phyloP scores from a whole-genome alignment of 2,329 filamentous ascomycete species.

The Elsinoe ampelina region DNA sequence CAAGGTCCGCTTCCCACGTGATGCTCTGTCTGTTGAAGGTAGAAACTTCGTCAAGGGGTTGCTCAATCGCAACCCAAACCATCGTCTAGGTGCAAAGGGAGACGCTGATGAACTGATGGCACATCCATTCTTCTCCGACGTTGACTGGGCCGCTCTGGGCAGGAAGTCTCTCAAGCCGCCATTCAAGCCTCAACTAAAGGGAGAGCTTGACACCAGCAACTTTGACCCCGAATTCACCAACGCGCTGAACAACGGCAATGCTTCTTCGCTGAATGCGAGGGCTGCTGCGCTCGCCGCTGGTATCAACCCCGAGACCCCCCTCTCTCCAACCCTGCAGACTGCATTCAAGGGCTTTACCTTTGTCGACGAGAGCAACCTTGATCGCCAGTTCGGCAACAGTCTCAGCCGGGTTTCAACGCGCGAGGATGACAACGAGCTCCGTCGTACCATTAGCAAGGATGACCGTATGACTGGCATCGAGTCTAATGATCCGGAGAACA shows the following conservation, averaged over 20 bases:
- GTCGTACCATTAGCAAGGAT: slow-evolving; percentile 29
- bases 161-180: slow-evolving; percentile 92
- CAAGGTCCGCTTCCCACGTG: slow-evolving; percentile 91
- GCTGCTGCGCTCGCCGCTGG: slow-evolving; percentile 79
- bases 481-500: slow-evolving; percentile 35
- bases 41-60: slow-evolving; percentile 97
- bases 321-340: slow-evolving; percentile 91
- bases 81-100: slow-evolving; percentile 79
- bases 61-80: slow-evolving; percentile 92
- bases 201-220: slow-evolving; percentile 91
- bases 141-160: slow-evolving; percentile 80
- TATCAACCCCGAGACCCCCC: slow-evolving; percentile 71
- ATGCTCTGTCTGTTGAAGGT: slow-evolving; percentile 88
- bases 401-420: slow-evolving; percentile 23
- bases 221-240: slow-evolving; percentile 99
- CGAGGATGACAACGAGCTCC: slow-evolving; percentile 25
- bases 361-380: slow-evolving; percentile 89
- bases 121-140: slow-evolving; percentile 88
- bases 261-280: slow-evolving; percentile 78
- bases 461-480: slow-evolving; percentile 46
- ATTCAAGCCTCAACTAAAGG: slow-evolving; percentile 96
- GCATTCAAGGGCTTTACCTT: slow-evolving; percentile 99
- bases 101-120: slow-evolving; percentile 92
- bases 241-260: slow-evolving; percentile 74
- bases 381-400: slow-evolving; percentile 34